Conservation (phyloP, 257 asterid genomes). For the Capsicum rhomboideum region DNA sequence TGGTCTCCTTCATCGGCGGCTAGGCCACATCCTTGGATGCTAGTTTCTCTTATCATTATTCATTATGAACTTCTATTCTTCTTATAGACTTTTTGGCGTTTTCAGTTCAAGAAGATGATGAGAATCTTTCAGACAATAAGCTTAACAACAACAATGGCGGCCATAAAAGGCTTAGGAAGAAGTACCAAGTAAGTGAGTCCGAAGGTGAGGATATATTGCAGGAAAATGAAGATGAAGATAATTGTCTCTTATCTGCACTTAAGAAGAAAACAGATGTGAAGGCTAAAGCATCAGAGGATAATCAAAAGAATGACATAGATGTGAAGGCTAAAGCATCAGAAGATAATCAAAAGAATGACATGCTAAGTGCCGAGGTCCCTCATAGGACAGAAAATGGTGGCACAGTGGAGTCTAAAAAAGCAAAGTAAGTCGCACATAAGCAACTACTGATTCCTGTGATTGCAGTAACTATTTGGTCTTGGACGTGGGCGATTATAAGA, state of each 20-base stretch:
- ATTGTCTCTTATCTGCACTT: constrained; percentile 24
- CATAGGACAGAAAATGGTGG: constrained; percentile 19
- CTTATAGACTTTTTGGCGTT: constrained; percentile 1
- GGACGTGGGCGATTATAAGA: neutral
- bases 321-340: constrained; percentile 17
- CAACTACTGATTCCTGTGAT: neutral
- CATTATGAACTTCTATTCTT: constrained; percentile 1
- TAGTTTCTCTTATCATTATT: neutral
- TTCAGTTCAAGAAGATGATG: constrained; percentile 19
- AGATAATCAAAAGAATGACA: constrained; percentile 21
- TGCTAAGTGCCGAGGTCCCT: constrained; percentile 11
- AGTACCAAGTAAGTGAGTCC: constrained; percentile 38
- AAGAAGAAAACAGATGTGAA: constrained; percentile 18
- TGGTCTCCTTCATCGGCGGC: neutral
- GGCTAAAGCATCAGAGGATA: constrained; percentile 15
- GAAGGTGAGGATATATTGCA: constrained; percentile 33
- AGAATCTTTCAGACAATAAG: constrained; percentile 3
- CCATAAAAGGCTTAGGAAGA: constrained; percentile 33
- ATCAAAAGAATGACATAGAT: constrained; percentile 18
- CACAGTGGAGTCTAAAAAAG: constrained; percentile 16
- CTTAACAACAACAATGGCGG: constrained; percentile 18
- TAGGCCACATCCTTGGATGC: neutral
- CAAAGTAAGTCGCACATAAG: constrained; percentile 5
- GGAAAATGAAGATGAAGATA: constrained; percentile 38
- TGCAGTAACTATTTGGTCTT: neutral